Percentiles rank a stretch among this genome's conserved stretches.
Conservation (phyloP, 345 rosid species). For the Brassica incana region DNA sequence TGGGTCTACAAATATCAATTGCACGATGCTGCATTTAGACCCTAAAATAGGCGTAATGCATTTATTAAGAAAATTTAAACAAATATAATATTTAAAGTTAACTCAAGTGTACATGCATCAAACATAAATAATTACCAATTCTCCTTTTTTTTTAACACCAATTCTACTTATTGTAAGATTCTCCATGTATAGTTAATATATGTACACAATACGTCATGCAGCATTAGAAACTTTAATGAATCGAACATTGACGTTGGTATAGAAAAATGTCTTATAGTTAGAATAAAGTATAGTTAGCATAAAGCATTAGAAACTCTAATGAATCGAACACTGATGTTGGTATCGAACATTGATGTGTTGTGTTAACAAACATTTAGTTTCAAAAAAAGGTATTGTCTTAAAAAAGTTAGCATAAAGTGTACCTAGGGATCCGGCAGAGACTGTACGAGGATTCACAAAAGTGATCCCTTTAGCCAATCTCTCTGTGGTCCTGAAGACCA, state of each 20-base stretch:
- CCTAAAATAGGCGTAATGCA: no score
- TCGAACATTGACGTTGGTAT: constrained; percentile 19
- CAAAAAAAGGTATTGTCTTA: no score
- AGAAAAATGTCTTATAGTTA: not conserved
- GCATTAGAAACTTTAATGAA: not conserved
- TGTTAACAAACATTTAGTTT: no score
- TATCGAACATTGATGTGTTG: no score
- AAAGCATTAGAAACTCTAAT: no score
- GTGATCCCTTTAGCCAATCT: constrained; percentile 1
- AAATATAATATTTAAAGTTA: no score
- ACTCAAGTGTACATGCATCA: not conserved
- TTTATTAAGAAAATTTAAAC: no score
- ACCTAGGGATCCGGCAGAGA: constrained; percentile 20
- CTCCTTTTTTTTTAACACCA: not conserved
- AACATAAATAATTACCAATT: not conserved
- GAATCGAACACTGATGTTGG: no score
- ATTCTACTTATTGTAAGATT: not conserved
- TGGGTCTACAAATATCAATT: no score
- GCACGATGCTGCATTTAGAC: no score
- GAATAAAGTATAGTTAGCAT: no score
- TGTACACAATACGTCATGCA: constrained; percentile 18
- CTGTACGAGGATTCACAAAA: constrained; percentile 31
- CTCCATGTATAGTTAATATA: not conserved
- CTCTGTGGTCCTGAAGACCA: constrained; percentile 36
- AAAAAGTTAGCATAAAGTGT: not conserved